Evolutionary conservation across 495 filamentous ascomycete genomes (phyloP).

Genomic region (Staphylotrichum longicolle): DNA sequence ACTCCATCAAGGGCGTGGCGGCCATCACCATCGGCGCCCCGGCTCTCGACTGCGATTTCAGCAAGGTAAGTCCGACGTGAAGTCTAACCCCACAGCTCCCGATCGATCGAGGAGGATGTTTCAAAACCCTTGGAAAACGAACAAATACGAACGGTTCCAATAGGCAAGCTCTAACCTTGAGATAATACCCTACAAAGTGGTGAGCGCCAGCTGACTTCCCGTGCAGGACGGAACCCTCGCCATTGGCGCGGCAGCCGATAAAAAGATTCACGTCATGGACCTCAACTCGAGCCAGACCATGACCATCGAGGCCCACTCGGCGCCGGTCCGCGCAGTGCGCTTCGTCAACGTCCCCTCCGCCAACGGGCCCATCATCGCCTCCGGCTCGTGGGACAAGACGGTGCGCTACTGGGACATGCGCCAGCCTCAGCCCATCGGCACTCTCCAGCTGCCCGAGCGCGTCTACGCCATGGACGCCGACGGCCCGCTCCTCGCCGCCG

Average conservation of each 20-base stretch:
- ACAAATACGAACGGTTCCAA: conserved; percentile 27
- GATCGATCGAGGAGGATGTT: conserved; percentile 12
- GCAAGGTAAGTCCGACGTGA: conserved; percentile 59
- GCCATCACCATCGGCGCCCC: conserved; percentile 74
- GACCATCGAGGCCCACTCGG: conserved; percentile 71
- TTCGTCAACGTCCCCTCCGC: conserved; percentile 61
- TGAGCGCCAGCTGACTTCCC: neutral
- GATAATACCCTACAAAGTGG: neutral
- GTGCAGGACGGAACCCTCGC: conserved; percentile 59
- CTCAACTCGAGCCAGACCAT: conserved; percentile 52
- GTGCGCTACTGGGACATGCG: conserved; percentile 89
- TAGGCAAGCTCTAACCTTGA: conserved; percentile 21
- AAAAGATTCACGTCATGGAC: conserved; percentile 73
- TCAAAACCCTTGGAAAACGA: neutral
- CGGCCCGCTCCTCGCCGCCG: conserved; percentile 74
- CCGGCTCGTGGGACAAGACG: conserved; percentile 88
- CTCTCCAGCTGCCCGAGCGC: conserved; percentile 69
- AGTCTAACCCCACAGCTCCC: conserved; percentile 23
- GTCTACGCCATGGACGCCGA: conserved; percentile 85
- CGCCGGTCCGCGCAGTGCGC: conserved; percentile 67
- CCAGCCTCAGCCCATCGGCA: conserved; percentile 57
- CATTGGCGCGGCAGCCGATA: conserved; percentile 72
- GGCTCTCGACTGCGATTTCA: conserved; percentile 77
- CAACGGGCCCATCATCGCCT: conserved; percentile 63
- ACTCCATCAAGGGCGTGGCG: conserved; percentile 67